Evolutionary conservation across 495 filamentous ascomycete species (phyloP), one percentile per base, ranked within the genome.

Genomic region (Sordaria brevicollis): DNA sequence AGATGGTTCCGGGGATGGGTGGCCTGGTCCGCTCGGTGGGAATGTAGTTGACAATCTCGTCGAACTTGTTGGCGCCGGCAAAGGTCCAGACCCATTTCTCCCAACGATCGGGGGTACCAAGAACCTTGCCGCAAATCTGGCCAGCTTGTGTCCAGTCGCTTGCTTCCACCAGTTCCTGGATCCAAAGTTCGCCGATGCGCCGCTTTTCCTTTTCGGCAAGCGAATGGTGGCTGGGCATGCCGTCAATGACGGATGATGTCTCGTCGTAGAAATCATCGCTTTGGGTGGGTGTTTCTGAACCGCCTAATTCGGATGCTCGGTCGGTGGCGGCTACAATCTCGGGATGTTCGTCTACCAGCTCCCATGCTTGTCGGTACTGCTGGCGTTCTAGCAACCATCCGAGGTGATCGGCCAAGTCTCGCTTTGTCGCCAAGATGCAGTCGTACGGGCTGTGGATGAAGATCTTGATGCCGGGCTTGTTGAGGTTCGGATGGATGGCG

Each of bases 391-490:
- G 79, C 1, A 97, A 81, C 94, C 93, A 99, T 6, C 85, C 82
- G 15, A 98, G 80, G 72, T 95, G 93, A 76, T 99, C 95, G 0
- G 87, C 79, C 13, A 93, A 82, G 72, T 97, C 94, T 71, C 95
- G 83, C 74, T 93, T 93, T 0, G 94, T 90, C 0, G 93, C 91
- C 68, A 97, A 83, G 29, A 97, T 87, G 72, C 93, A 96, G 80
- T 99, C 95, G 73, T 95, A 99, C 1, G 96, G 96, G 74, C 93
- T 97, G 67, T 96, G 93, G 35, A 99, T 91, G 76, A 97, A 97
- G 33, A 99, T 92, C 74, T 97, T 98, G 71, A 93, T 86, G 0
- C 95, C 94, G 7, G 88, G 86, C 17, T 88, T 88, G 62, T 76
- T 73, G 9, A 87, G 79, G 68, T 82, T 80, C 2, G 83, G 81